phyloP scores from a whole-genome alignment of 2,329 filamentous ascomycete species.

The Cladosporium sp. region DNA sequence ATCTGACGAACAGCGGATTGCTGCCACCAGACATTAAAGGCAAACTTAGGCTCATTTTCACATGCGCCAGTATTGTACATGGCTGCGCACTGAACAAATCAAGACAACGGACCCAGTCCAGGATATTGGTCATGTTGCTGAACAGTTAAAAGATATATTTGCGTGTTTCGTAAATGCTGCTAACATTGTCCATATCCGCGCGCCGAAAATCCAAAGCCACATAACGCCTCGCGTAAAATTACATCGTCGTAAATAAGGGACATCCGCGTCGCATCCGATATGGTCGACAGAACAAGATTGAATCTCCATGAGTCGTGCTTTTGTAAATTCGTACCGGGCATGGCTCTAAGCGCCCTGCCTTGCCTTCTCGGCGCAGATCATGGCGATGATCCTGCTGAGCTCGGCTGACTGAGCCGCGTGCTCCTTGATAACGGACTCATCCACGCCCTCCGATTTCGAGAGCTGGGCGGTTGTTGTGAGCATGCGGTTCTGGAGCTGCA shows the following conservation, averaged over 20 bases:
- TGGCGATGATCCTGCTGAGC: constrained; percentile 51
- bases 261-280: neutral
- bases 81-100: neutral
- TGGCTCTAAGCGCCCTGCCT: constrained; percentile 45
- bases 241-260: constrained; percentile 6
- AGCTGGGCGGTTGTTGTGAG: constrained; percentile 51
- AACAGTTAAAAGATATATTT: neutral
- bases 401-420: constrained; percentile 54
- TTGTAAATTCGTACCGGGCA: neutral
- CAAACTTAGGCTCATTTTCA: neutral
- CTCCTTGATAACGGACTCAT: constrained; percentile 52
- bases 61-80: neutral
- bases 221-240: constrained; percentile 14
- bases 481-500: constrained; percentile 54
- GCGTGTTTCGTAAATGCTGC: constrained; percentile 10
- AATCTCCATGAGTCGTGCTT: neutral
- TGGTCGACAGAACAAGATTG: neutral
- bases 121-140: neutral
- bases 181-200: neutral
- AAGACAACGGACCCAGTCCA: neutral
- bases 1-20: no score
- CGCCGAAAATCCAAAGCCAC: neutral
- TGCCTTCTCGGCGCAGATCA: constrained; percentile 57
- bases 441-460: constrained; percentile 47
- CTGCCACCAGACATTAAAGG: neutral